Evolutionary conservation across 2,329 filamentous ascomycete species (phyloP), one percentile per base, ranked within the genome.

Genomic region (Monilinia aucupariae): DNA sequence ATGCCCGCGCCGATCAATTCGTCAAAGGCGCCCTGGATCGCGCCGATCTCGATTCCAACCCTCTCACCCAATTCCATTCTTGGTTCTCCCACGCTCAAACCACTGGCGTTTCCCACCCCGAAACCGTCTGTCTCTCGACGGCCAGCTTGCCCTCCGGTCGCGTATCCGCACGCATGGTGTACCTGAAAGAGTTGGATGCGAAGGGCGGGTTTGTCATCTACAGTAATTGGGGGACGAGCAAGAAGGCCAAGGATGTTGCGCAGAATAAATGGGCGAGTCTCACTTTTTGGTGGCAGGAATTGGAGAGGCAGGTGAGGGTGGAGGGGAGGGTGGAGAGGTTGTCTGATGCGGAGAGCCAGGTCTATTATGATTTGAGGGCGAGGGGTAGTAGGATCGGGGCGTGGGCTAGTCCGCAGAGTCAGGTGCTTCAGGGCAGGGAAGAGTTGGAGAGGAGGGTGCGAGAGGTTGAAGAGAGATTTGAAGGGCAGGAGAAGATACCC

Each of bases 391-490:
- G 92, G 68, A 82, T 99, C 64, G 94, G 94, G 0, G 94, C 92
- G 0, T 97, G 94, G 94, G 91, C 94, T 13, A 96, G 91, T 75
- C 82, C 85, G 75, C 94, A 99, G 83, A 96, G 90, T 73, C 81
- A 84, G 70, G 90, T 93, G 49, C 76, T 97, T 63, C 76, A 77
- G 76, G 89, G 89, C 4, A 81, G 93, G 55, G 83, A 82, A 66
- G 81, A 90, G 77, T 77, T 99, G 64, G 91, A 96, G 72, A 78
- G 79, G 43, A 87, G 88, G 80, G 92, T 97, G 0, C 80, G 79
- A 67, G 91, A 96, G 71, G 82, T 87, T 43, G 90, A 96, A 78
- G 78, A 82, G 74, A 82, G 79, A 69, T 99, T 96, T 74, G 82
- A 87, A 49, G 90, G 85, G 2, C 72, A 83, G 67, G 89, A 96